Evolutionary conservation across 2,329 filamentous ascomycete species (phyloP).

Genomic region (Exserohilum turcica): DNA sequence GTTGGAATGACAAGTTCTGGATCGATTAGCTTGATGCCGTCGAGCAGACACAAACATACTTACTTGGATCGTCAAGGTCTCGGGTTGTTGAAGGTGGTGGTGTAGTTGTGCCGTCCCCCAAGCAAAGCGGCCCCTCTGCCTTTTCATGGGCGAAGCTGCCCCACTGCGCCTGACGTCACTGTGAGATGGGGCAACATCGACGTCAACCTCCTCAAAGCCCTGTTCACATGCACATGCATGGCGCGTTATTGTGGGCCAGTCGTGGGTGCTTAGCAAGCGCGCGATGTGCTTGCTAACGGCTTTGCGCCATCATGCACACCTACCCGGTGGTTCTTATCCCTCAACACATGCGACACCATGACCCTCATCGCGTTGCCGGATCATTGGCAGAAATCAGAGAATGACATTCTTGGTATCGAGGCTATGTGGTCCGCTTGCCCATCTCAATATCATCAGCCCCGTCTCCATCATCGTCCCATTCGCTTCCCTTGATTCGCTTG

Average conservation of each 20-base stretch:
- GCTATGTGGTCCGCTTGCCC: slow-evolving; percentile 67
- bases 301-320: neutral
- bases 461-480: slow-evolving; percentile 48
- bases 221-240: neutral
- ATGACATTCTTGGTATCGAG: neutral
- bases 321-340: slow-evolving; percentile 12
- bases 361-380: neutral
- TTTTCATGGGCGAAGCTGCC: slow-evolving; percentile 22
- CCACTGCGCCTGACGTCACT: slow-evolving; percentile 35
- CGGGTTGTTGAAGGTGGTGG: neutral
- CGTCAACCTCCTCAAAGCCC: slow-evolving; percentile 30
- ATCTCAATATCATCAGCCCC: slow-evolving; percentile 65
- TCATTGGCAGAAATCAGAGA: neutral
- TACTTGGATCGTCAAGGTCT: neutral
- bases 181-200: slow-evolving; percentile 29
- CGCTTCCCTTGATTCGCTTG: slow-evolving; percentile 59
- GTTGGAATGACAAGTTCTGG: neutral
- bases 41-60: neutral
- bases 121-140: slow-evolving; percentile 8
- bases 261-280: slow-evolving; percentile 12
- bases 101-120: slow-evolving; percentile 2
- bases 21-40: neutral
- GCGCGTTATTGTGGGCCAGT: slow-evolving; percentile 5
- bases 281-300: slow-evolving; percentile 5
- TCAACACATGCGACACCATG: neutral